phyloP scores from a whole-genome alignment of 176 grass and related monocot species.

The Dendrocalamus sinicus region DNA sequence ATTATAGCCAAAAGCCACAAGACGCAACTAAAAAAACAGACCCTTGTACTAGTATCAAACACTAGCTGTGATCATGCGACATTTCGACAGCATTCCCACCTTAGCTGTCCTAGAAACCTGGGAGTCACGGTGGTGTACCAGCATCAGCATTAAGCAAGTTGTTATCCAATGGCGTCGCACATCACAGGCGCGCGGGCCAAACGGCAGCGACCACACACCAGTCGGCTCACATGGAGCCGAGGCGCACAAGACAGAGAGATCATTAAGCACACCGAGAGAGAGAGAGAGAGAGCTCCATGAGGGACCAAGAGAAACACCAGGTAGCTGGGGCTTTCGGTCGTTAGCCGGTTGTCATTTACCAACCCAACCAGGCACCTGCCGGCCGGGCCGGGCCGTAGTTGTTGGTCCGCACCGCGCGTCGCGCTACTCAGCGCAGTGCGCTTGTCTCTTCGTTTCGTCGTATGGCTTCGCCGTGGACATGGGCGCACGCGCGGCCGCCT shows the following conservation, averaged over 20 bases:
- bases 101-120: background rate
- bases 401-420: background rate
- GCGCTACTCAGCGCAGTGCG: background rate
- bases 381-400: slow-evolving; percentile 25
- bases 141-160: background rate
- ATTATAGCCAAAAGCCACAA: too few species aligned
- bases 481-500: background rate
- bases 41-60: background rate
- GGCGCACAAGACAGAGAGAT: background rate
- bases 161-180: background rate
- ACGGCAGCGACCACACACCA: slow-evolving; percentile 8
- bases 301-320: background rate
- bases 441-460: background rate
- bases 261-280: background rate
- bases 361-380: background rate
- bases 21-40: accelerated
- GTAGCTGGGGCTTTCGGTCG: background rate
- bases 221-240: background rate
- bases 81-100: background rate
- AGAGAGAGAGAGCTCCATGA: background rate
- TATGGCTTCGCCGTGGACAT: background rate
- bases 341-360: slow-evolving; percentile 32
- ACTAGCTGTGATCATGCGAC: background rate
- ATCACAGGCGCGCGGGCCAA: background rate
- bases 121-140: background rate